A percentile compares a stretch with the other conserved stretches of the same genome.
These are phyloP conservation scores for Thuja plicata DNA, from an alignment of 83 land plant species.

Conservation along the genomic window DNA sequence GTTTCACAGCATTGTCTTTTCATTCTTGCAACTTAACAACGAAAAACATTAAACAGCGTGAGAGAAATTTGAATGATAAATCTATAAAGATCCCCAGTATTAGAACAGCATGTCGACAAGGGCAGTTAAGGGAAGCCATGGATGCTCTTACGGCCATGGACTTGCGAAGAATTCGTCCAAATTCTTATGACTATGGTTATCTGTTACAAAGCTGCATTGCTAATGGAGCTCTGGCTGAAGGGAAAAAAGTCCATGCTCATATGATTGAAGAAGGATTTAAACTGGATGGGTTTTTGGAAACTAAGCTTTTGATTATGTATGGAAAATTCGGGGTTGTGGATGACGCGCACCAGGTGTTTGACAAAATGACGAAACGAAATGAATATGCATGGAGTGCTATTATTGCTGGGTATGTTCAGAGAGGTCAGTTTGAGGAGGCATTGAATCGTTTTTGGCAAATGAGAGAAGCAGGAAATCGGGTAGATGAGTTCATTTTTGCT, in stretches of 20 bases:
- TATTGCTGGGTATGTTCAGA: conserved; percentile 23
- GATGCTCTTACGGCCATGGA: not conserved
- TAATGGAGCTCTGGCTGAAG: not conserved
- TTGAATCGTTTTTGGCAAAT: conserved; percentile 9
- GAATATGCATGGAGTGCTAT: conserved; percentile 34
- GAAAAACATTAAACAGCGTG: not conserved
- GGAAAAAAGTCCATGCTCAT: not conserved
- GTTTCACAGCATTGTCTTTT: not conserved
- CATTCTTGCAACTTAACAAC: not conserved
- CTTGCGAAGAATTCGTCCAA: not conserved
- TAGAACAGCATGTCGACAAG: not conserved
- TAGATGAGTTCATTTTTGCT: conserved; percentile 30
- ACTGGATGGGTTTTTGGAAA: conserved; percentile 26
- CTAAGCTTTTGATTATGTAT: conserved; percentile 28
- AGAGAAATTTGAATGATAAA: not conserved
- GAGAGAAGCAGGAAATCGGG: not conserved
- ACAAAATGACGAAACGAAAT: conserved; percentile 26
- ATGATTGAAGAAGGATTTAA: not conserved
- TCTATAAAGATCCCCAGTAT: not conserved
- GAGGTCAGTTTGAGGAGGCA: conserved; percentile 22
- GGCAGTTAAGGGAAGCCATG: not conserved
- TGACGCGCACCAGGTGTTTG: conserved; percentile 23
- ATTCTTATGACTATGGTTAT: not conserved
- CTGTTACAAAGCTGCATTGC: not conserved
- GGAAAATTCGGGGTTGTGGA: conserved; percentile 22